Evolutionary conservation across 1,139 yeast species (phyloP).

Genomic region (Kluyveromyces sp.): DNA sequence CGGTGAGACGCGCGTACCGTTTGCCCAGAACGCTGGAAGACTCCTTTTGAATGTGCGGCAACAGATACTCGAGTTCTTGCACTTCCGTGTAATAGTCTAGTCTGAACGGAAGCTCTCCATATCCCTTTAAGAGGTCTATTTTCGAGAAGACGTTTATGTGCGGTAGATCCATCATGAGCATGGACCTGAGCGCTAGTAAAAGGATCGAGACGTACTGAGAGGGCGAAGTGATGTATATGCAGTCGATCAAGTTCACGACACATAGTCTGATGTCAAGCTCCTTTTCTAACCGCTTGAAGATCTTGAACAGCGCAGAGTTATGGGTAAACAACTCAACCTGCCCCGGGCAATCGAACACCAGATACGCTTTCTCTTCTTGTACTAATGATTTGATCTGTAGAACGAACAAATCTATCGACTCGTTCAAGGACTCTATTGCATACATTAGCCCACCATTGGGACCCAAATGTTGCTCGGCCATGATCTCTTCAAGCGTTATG

Average conservation of each 20-base stretch:
- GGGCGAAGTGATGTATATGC: slow-evolving; percentile 78
- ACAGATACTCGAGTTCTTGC: slow-evolving; percentile 65
- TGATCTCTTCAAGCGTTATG: slow-evolving; percentile 79
- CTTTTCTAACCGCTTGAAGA: slow-evolving; percentile 66
- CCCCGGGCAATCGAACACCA: slow-evolving; percentile 95
- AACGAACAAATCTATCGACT: slow-evolving; percentile 53
- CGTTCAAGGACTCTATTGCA: slow-evolving; percentile 68
- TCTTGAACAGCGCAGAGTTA: slow-evolving; percentile 68
- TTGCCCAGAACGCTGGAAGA: slow-evolving; percentile 43
- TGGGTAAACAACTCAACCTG: slow-evolving; percentile 95
- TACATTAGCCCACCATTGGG: slow-evolving; percentile 94
- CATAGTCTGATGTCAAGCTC: slow-evolving; percentile 65
- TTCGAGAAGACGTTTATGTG: slow-evolving; percentile 89
- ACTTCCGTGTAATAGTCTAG: slow-evolving; percentile 89
- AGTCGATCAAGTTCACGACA: slow-evolving; percentile 82
- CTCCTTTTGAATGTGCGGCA: slow-evolving; percentile 67
- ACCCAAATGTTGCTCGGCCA: slow-evolving; percentile 76
- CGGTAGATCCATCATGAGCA: slow-evolving; percentile 89
- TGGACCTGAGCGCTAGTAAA: slow-evolving; percentile 74
- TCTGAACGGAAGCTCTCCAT: slow-evolving; percentile 62
- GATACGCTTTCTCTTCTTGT: slow-evolving; percentile 54
- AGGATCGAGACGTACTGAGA: slow-evolving; percentile 86
- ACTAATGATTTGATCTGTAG: slow-evolving; percentile 52
- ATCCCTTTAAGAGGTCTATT: slow-evolving; percentile 70
- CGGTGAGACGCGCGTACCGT: slow-evolving; percentile 61